A percentile compares a stretch with the other conserved stretches of the same genome.
Conservation (phyloP, 2,329 filamentous ascomycete genomes). For the Fusarium staphyleae region DNA sequence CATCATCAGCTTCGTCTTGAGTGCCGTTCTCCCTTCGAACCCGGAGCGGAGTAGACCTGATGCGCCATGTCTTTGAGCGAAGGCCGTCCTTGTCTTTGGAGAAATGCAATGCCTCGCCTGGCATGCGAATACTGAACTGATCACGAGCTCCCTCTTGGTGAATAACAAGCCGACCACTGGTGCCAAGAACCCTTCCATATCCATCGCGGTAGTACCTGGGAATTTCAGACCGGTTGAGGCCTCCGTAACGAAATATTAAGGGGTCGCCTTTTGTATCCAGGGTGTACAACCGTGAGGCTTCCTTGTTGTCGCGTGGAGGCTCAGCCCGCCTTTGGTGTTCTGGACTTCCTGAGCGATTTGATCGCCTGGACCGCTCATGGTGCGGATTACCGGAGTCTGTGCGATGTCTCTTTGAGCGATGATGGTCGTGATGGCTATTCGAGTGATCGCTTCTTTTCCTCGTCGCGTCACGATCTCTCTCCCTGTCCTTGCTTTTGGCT, state of each 20-base stretch:
- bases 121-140: constrained; percentile 58
- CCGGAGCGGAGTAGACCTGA: constrained; percentile 51
- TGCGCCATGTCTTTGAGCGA: constrained; percentile 51
- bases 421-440: constrained; percentile 25
- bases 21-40: constrained; percentile 43
- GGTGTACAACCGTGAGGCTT: constrained; percentile 54
- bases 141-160: constrained; percentile 69
- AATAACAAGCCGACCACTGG: constrained; percentile 66
- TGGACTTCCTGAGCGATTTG: constrained; percentile 10
- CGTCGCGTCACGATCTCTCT: constrained; percentile 28
- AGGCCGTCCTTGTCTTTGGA: constrained; percentile 56
- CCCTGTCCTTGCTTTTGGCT: constrained; percentile 26
- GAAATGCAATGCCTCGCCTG: constrained; percentile 48
- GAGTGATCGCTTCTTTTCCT: constrained; percentile 34
- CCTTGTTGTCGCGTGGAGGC: constrained; percentile 7
- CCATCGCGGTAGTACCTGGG: constrained; percentile 76
- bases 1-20: constrained; percentile 44
- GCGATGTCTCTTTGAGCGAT: constrained; percentile 27
- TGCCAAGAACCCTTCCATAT: constrained; percentile 73
- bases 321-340: constrained; percentile 13
- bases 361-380: constrained; percentile 9
- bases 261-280: constrained; percentile 80
- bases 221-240: constrained; percentile 73
- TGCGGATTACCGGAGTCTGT: constrained; percentile 23
- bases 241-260: constrained; percentile 77